phyloP scores from a whole-genome alignment of 345 rosid genomes.

The Citrus reticulata region DNA sequence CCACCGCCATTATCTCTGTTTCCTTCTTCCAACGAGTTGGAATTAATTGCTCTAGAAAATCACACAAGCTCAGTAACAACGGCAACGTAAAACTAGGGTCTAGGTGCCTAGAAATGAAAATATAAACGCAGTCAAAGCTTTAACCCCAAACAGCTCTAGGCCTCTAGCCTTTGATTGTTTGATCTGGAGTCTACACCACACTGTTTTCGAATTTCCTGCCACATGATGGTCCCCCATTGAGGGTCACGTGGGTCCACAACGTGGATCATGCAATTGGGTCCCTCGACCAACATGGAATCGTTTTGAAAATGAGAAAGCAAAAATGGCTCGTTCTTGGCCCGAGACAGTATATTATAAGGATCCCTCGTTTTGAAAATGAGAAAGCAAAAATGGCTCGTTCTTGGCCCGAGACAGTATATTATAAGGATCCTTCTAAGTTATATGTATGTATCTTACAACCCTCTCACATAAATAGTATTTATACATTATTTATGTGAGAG shows the following conservation, averaged over 20 bases:
- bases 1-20: slow-evolving; percentile 19
- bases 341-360: too few relatives aligned
- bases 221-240: not conserved
- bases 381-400: too few relatives aligned
- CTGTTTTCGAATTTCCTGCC: not conserved
- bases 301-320: not conserved
- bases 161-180: not conserved
- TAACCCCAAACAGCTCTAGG: not conserved
- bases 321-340: too few relatives aligned
- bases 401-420: too few relatives aligned
- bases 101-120: not conserved
- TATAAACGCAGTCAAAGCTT: not conserved
- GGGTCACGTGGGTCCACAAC: not conserved
- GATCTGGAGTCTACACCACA: not conserved
- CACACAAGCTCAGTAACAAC: too few relatives aligned
- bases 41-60: not conserved
- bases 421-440: too few relatives aligned
- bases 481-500: too few relatives aligned
- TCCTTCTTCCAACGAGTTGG: slow-evolving; percentile 2
- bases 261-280: not conserved
- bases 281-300: not conserved
- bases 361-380: too few relatives aligned
- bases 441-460: too few relatives aligned
- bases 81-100: not conserved
- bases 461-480: too few relatives aligned